Percentiles rank a stretch among this genome's conserved stretches.
These are phyloP conservation scores for Candida wancherniae DNA, from an alignment of 805 yeast genomes.

Conservation along the genomic window DNA sequence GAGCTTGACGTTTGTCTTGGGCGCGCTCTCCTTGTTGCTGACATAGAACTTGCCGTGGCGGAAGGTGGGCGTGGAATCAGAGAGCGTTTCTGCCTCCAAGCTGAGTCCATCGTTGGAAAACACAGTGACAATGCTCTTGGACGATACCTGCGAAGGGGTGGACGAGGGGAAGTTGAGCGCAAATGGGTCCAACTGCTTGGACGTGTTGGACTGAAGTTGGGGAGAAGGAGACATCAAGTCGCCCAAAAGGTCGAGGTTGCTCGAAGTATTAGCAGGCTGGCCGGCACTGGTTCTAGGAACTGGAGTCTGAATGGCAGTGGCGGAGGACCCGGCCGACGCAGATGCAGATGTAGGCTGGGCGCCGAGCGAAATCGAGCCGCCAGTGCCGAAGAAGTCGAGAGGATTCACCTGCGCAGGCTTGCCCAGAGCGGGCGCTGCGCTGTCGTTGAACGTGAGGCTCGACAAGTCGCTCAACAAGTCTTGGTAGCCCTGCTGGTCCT, in stretches of 20 bases:
- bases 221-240: conserved; percentile 42
- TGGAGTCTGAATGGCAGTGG: conserved; percentile 21
- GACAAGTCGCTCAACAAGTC: conserved; percentile 74
- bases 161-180: conserved; percentile 35
- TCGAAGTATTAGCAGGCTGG: conserved; percentile 2
- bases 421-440: conserved; percentile 11
- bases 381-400: conserved; percentile 42
- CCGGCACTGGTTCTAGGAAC: conserved; percentile 10
- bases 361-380: conserved; percentile 46
- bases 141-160: conserved; percentile 27
- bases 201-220: conserved; percentile 28
- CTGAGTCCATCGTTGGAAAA: conserved; percentile 44
- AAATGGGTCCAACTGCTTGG: conserved; percentile 35
- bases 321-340: no score
- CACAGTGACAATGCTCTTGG: conserved; percentile 21
- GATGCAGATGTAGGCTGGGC: conserved; percentile 8
- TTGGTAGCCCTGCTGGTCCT: conserved; percentile 43
- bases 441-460: conserved; percentile 51
- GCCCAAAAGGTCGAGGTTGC: conserved; percentile 27
- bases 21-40: conserved; percentile 44
- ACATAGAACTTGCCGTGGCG: conserved; percentile 43
- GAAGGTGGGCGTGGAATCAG: conserved; percentile 28
- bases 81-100: conserved; percentile 41
- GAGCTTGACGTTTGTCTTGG: conserved; percentile 50
- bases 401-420: conserved; percentile 23